Base-by-base conservation (phyloP, 805 yeast genomes). In the Komagataella phaffii region DNA sequence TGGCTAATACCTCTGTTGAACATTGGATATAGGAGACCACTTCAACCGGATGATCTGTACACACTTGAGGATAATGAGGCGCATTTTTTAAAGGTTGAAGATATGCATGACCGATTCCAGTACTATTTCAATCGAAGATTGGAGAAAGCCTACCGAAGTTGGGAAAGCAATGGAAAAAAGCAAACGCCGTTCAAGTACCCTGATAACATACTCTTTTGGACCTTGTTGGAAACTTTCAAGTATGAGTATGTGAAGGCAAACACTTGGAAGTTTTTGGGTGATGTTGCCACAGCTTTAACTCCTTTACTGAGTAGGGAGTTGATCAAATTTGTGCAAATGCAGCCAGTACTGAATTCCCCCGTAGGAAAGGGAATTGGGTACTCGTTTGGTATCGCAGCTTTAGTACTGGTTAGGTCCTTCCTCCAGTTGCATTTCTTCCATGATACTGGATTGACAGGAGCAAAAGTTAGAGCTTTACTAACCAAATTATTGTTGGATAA, bases 331-430 rank as follows among this genome's bases (percentile, higher is more conserved):
- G 87, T 86, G 24, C 80, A 77, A 58, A 60, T 60, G 47, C 73
- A 75, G 52, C 71, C 71, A 6, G 63, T 69, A 24, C 75, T 75
- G 3, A 63, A 72, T 4, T 65, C 66, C 8, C 63, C 69, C 7
- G 66, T 69, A 51, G 85, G 82, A 44, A 72, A 70, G 54, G 96
- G 96, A 57, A 70, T 86, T 2, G 96, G 93, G 7, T 85, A 78
- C 59, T 80, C 90, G 5, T 65, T 89, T 47, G 95, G 90, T n/a
- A 72, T 83, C 10, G 76, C 81, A 48, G 58, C 72, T 1, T 67
- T 90, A 66, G 74, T 84, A 57, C 60, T 79, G 14, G 51, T 72
- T 2, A 64, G 71, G 48, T 77, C 80, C 24, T 49, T 79, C 6
- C 56, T 69, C 24, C 70, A 84, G 49, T 80, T 85, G 53, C 86